phyloP scores from a whole-genome alignment of 768 basidiomycete genomes.

The Chlorophyllum brunneum region DNA sequence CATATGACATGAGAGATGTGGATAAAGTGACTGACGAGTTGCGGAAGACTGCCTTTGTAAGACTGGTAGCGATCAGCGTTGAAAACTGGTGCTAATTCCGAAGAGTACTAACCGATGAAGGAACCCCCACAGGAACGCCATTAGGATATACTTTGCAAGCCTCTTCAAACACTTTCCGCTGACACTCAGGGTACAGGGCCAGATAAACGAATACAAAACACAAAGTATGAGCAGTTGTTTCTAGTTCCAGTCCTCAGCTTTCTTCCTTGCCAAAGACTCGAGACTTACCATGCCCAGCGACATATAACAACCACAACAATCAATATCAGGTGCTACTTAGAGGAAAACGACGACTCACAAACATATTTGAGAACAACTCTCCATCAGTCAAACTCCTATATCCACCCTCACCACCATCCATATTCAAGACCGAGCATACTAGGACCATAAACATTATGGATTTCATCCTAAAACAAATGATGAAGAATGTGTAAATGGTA shows the following conservation, averaged over 20 bases:
- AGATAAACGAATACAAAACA: conserved; percentile 39
- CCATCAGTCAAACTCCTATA: conserved; percentile 35
- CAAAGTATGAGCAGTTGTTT: conserved; percentile 44
- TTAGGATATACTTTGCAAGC: conserved; percentile 38
- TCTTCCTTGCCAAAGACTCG: background rate
- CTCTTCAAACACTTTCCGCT: conserved; percentile 43
- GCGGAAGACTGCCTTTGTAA: conserved; percentile 6
- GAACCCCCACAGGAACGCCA: conserved; percentile 22
- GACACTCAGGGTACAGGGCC: conserved; percentile 47
- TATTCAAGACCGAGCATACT: conserved; percentile 38
- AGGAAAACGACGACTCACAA: conserved; percentile 27
- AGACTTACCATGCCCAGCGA: conserved; percentile 44
- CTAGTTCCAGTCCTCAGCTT: conserved; percentile 25
- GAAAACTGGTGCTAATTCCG: no score
- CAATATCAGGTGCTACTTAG: no score
- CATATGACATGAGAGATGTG: background rate
- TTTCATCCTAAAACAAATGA: conserved; percentile 28
- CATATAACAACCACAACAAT: conserved; percentile 34
- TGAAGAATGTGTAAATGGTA: background rate
- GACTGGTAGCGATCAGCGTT: no score
- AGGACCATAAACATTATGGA: conserved; percentile 41
- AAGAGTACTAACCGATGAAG: conserved; percentile 29
- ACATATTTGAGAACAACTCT: conserved; percentile 45
- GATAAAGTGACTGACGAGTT: background rate
- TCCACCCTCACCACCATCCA: conserved; percentile 22